Evolutionary conservation across 208 protist species (phyloP).

Genomic region (Trypanosoma conorhini): DNA sequence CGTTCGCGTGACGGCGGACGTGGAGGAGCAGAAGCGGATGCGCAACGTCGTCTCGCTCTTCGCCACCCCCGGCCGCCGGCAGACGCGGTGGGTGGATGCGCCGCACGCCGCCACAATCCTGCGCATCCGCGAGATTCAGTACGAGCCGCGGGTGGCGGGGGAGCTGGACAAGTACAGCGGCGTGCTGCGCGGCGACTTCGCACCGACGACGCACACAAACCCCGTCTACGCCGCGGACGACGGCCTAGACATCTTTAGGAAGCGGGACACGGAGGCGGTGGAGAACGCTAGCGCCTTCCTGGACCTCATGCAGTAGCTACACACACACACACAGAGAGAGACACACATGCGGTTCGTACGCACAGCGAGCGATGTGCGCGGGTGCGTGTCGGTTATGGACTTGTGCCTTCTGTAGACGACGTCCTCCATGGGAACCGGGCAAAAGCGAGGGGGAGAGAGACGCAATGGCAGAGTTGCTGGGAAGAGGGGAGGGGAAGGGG

Average conservation of each 20-base stretch:
- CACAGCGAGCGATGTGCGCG: too few species aligned
- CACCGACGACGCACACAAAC: constrained; percentile 51
- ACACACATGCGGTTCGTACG: too few species aligned
- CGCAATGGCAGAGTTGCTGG: too few species aligned
- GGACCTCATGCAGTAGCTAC: constrained; percentile 41
- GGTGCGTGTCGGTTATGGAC: too few species aligned
- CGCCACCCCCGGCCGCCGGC: constrained; percentile 58
- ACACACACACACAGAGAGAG: neutral
- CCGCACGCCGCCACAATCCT: constrained; percentile 84
- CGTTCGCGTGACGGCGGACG: constrained; percentile 68
- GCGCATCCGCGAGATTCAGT: constrained; percentile 74
- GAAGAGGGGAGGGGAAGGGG: too few species aligned
- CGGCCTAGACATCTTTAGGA: constrained; percentile 68
- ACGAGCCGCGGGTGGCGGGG: constrained; percentile 63
- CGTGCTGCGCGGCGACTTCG: constrained; percentile 43
- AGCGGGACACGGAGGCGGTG: constrained; percentile 60
- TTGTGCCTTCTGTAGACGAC: too few species aligned
- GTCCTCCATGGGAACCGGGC: too few species aligned
- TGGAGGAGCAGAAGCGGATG: constrained; percentile 92
- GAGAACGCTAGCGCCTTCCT: constrained; percentile 66
- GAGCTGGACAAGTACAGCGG: constrained; percentile 90
- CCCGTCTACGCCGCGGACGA: constrained; percentile 56
- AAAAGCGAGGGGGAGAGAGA: too few species aligned
- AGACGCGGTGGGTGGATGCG: constrained; percentile 72
- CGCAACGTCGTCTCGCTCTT: constrained; percentile 87